phyloP scores from a whole-genome alignment of 139 green algal genomes.

The Micractinium conductrix region DNA sequence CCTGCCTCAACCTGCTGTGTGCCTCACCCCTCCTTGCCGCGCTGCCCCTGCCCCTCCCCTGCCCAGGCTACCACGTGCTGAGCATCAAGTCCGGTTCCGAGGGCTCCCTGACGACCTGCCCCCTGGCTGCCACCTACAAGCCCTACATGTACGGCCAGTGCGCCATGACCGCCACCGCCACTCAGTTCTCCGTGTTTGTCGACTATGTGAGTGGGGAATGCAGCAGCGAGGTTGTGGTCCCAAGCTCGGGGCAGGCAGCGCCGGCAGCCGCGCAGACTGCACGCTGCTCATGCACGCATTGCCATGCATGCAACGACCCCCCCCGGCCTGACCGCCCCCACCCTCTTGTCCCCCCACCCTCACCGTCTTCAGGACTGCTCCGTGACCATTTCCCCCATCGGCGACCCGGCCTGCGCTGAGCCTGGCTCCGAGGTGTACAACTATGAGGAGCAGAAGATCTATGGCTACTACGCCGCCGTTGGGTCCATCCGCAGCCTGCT shows the following conservation, averaged over 20 bases:
- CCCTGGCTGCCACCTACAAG: background rate
- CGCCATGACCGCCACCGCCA: background rate
- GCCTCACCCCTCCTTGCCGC: background rate
- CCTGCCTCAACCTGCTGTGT: no score
- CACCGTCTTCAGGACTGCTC: background rate
- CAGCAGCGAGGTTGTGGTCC: no score
- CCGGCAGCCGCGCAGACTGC: no score
- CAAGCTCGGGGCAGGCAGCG: no score
- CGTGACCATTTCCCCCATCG: conserved; percentile 1
- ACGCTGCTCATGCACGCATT: no score
- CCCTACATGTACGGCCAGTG: background rate
- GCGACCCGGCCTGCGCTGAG: conserved; percentile 1
- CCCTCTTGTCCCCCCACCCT: background rate
- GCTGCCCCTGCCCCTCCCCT: background rate
- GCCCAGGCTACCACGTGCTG: background rate
- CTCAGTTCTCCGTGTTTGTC: background rate
- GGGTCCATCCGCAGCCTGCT: conserved; percentile 3
- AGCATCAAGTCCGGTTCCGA: background rate
- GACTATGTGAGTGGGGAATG: background rate
- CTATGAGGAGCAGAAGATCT: conserved; percentile 2
- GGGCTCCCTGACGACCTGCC: background rate
- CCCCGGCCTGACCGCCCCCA: background rate
- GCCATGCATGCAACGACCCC: no score
- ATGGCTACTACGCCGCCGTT: background rate
- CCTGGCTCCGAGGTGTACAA: background rate